Percentiles rank a stretch among this genome's conserved stretches.
phyloP scores from a whole-genome alignment of 345 rosid genomes.

The Barbarea vulgaris region DNA sequence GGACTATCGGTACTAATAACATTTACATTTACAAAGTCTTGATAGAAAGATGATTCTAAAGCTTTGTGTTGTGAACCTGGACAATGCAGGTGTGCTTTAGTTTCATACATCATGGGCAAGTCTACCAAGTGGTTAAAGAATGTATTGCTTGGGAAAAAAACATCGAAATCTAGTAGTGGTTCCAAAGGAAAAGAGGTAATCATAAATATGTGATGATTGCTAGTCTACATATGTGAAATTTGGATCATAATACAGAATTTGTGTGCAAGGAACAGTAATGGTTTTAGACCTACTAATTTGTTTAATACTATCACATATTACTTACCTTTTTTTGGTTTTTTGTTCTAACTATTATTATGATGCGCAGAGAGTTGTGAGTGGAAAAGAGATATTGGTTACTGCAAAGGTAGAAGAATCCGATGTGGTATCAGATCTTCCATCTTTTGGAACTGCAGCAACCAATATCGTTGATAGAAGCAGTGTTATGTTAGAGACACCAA shows the following conservation, averaged over 20 bases:
- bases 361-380: slow-evolving; percentile 56
- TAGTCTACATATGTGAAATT: slow-evolving; percentile 5
- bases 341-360: background rate
- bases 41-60: background rate
- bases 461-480: slow-evolving; percentile 44
- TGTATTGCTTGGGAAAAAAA: slow-evolving; percentile 78
- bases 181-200: slow-evolving; percentile 71
- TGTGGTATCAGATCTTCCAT: slow-evolving; percentile 46
- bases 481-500: slow-evolving; percentile 46
- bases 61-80: slow-evolving; percentile 32
- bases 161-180: slow-evolving; percentile 59
- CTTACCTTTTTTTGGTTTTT: background rate
- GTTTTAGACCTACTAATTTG: background rate
- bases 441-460: slow-evolving; percentile 42
- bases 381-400: slow-evolving; percentile 53
- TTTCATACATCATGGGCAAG: slow-evolving; percentile 58
- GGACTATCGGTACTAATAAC: background rate
- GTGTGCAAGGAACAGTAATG: background rate
- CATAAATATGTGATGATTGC: background rate
- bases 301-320: background rate
- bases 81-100: slow-evolving; percentile 31
- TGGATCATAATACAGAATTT: background rate
- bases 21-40: background rate
- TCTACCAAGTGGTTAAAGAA: slow-evolving; percentile 84
- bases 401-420: slow-evolving; percentile 63